phyloP scores from a whole-genome alignment of 306 rosid species.

The Sophora flavescens region DNA sequence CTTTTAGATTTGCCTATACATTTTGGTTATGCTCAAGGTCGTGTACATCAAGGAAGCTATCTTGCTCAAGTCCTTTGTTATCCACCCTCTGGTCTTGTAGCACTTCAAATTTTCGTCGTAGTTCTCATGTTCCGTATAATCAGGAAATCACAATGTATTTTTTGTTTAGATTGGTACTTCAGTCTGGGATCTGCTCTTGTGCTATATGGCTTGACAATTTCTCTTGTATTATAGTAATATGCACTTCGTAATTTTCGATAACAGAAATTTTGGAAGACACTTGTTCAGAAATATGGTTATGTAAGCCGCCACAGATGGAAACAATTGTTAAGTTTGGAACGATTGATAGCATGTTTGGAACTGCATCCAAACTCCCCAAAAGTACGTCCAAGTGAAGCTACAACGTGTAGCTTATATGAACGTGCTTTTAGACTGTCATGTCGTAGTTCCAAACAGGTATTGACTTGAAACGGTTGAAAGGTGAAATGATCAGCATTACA shows the following conservation, averaged over 20 bases:
- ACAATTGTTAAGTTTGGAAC: not conserved
- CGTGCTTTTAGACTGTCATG: too few relatives aligned
- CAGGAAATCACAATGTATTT: not conserved
- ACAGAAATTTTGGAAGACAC: not conserved
- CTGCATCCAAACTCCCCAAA: too few relatives aligned
- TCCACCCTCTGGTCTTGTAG: not conserved
- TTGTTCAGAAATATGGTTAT: constrained; percentile 7
- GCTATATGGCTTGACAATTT: not conserved
- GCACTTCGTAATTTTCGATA: constrained; percentile 19
- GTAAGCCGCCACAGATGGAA: not conserved
- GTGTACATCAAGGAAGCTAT: constrained; percentile 38
- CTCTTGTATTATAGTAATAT: not conserved
- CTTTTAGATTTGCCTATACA: constrained; percentile 5
- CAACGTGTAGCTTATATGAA: too few relatives aligned
- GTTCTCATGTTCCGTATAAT: not conserved
- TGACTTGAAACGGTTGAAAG: constrained; percentile 16
- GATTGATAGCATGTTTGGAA: too few relatives aligned
- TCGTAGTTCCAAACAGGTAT: too few relatives aligned
- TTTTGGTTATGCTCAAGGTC: constrained; percentile 42
- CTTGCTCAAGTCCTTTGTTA: constrained; percentile 31
- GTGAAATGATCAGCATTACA: not conserved
- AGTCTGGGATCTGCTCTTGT: constrained; percentile 8
- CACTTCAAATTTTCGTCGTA: constrained; percentile 12
- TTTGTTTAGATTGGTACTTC: not conserved
- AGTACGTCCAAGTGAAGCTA: too few relatives aligned